Conservation (phyloP, 1,139 yeast genomes). For the Kodamaea plutei region DNA sequence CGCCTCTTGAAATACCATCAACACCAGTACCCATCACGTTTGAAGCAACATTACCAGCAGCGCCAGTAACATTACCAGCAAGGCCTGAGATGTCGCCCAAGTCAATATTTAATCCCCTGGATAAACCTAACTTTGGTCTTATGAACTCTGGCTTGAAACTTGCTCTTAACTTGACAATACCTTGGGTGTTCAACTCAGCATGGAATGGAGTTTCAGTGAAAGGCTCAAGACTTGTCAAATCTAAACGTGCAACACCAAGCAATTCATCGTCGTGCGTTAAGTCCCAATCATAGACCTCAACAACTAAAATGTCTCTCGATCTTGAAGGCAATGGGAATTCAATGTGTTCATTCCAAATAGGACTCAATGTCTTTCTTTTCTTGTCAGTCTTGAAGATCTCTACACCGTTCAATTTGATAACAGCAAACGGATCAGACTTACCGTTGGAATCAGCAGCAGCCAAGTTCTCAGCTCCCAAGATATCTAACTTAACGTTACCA, state of each 20-base stretch:
- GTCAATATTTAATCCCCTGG: conserved; percentile 39
- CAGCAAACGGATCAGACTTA: conserved; percentile 66
- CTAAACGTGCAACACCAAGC: conserved; percentile 50
- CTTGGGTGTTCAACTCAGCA: conserved; percentile 57
- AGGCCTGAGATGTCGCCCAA: conserved; percentile 40
- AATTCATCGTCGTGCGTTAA: conserved; percentile 63
- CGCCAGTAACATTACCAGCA: conserved; percentile 47
- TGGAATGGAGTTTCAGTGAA: conserved; percentile 41
- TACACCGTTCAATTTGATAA: conserved; percentile 49
- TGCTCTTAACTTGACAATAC: conserved; percentile 49
- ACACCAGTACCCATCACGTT: conserved; percentile 28
- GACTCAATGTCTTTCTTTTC: conserved; percentile 62
- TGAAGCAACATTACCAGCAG: conserved; percentile 35
- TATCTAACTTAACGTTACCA: conserved; percentile 54
- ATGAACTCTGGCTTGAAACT: conserved; percentile 63
- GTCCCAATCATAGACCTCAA: conserved; percentile 73
- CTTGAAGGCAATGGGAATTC: conserved; percentile 62
- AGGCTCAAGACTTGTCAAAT: conserved; percentile 47
- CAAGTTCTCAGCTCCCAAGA: conserved; percentile 52
- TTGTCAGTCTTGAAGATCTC: conserved; percentile 55
- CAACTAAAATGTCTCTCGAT: conserved; percentile 44
- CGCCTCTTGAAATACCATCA: conserved; percentile 47
- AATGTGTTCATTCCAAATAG: conserved; percentile 63
- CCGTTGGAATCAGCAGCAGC: conserved; percentile 66
- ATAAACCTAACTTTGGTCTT: conserved; percentile 50